Evolutionary conservation across 306 rosid genomes (phyloP).

Genomic region (Corylus avellana): DNA sequence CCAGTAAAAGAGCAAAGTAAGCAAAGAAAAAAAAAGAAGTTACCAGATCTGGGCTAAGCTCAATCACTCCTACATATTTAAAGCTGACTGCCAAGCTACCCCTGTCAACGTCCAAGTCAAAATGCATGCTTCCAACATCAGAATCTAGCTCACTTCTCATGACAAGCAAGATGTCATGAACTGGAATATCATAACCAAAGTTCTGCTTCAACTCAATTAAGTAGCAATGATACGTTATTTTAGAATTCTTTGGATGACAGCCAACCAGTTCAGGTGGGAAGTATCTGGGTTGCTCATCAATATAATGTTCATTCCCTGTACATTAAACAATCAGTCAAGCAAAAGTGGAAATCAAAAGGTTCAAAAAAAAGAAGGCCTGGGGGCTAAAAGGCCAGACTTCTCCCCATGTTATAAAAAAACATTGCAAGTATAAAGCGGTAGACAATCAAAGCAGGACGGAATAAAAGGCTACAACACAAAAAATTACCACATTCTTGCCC

Average conservation of each 20-base stretch:
- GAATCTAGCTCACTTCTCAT: conserved; percentile 49
- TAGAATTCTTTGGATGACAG: conserved; percentile 19
- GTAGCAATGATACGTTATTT: conserved; percentile 65
- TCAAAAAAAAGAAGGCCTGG: not conserved
- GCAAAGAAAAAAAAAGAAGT: conserved; percentile 16
- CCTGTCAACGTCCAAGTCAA: conserved; percentile 47
- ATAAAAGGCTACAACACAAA: conserved; percentile 5
- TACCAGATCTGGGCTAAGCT: conserved; percentile 56
- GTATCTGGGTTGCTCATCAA: conserved; percentile 61
- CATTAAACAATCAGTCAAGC: conserved; percentile 5
- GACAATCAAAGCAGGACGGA: conserved; percentile 15
- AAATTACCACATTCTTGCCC: conserved; percentile 50
- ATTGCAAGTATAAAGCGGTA: not conserved
- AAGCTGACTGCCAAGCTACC: conserved; percentile 53
- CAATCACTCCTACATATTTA: conserved; percentile 47
- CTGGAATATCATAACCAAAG: conserved; percentile 46
- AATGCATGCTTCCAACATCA: conserved; percentile 44
- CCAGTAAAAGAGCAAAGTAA: not conserved
- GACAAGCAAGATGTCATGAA: conserved; percentile 58
- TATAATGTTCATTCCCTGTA: conserved; percentile 52
- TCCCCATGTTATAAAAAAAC: not conserved
- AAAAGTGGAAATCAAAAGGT: conserved; percentile 14
- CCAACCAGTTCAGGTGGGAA: conserved; percentile 62
- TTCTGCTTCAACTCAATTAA: conserved; percentile 56
- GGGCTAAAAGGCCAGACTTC: not conserved